A percentile compares a stretch with the other conserved stretches of the same genome.
phyloP scores from a whole-genome alignment of 139 green algal species.

The Chlamydomonas eustigma region DNA sequence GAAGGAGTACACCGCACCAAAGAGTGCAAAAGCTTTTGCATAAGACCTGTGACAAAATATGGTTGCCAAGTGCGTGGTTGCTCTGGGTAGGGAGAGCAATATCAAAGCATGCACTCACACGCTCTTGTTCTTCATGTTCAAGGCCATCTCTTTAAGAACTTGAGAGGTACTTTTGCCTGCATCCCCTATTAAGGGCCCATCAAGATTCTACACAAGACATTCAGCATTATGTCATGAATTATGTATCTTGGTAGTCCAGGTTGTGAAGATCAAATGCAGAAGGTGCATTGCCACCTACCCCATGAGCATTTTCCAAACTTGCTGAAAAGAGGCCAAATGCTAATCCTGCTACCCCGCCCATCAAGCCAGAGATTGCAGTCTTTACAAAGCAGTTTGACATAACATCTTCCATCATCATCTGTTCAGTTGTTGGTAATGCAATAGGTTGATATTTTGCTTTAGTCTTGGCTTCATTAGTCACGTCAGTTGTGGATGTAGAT shows the following conservation, averaged over 20 bases:
- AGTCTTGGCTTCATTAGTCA: not conserved
- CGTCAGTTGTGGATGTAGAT: not conserved
- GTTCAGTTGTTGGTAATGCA: not conserved
- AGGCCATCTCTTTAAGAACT: conserved; percentile 45
- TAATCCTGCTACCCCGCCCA: conserved; percentile 69
- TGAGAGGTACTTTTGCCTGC: too few relatives aligned
- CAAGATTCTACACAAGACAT: too few relatives aligned
- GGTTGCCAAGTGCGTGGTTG: too few relatives aligned
- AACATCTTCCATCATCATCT: conserved; percentile 58
- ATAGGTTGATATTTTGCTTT: conserved; percentile 9
- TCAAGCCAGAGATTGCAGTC: conserved; percentile 66
- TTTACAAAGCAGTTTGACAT: conserved; percentile 93
- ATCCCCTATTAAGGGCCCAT: too few relatives aligned
- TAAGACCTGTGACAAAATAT: conserved; percentile 69
- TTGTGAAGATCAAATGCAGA: too few relatives aligned
- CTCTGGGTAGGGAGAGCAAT: not conserved
- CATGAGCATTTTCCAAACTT: conserved; percentile 62
- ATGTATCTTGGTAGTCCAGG: too few relatives aligned
- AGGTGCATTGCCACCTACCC: too few relatives aligned
- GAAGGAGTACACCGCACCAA: conserved; percentile 87
- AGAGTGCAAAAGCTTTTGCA: conserved; percentile 86
- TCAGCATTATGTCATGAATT: too few relatives aligned
- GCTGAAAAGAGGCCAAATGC: conserved; percentile 86
- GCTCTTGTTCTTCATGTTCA: conserved; percentile 49
- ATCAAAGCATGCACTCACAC: conserved; percentile 25